Evolutionary conservation across 1,284 basidiomycete genomes (phyloP), one percentile per base, ranked within the genome.

Genomic region (Bondarzewia mesenterica): DNA sequence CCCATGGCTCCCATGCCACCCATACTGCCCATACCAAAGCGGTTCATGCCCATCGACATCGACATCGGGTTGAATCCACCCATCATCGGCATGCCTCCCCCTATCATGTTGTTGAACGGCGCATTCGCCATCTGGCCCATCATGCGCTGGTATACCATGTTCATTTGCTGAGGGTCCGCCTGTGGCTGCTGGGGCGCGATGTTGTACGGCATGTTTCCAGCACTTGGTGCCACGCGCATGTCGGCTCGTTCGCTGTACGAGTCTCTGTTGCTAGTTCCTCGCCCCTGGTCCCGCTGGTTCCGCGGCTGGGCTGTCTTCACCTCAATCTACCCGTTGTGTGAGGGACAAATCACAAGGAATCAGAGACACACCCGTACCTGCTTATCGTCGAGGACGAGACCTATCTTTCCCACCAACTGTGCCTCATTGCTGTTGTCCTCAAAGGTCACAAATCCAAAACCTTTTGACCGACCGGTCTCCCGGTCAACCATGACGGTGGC

Each of bases 401-500:
- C 82, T 22, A 77, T 65, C 58, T 84, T 80, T 4, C 79, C 81
- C 51, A 91, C 79, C 8, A 88, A 74, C 50, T 81, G 78, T 37
- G 88, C 82, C 12, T 86, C 81, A 52, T 82, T 80, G 35, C 68
- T 73, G 22, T 82, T 77, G 52, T 91, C 88, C 59, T 90, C 85
- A 63, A 93, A 95, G 0, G 92, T 95, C 26, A 95, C 84, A 58
- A 96, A 96, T 1, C 93, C 93, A 56, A 94, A 96, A 1, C 93
- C 93, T 61, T 95, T 92, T 23, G 86, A 89, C n/a, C 91, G 75
- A 16, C 85, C 83, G 3, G 89, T 88, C 54, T 94, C 90, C 47
- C 89, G 80, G 65, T 96, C 93, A 59, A 93, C 80, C 93, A 96
- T 96, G 50, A 95, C 88, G 1, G 89, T 94, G 27, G 90, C 85